These are phyloP conservation scores for Aspergillus affinis DNA, from an alignment of 495 filamentous ascomycete genomes.

Conservation along the genomic window DNA sequence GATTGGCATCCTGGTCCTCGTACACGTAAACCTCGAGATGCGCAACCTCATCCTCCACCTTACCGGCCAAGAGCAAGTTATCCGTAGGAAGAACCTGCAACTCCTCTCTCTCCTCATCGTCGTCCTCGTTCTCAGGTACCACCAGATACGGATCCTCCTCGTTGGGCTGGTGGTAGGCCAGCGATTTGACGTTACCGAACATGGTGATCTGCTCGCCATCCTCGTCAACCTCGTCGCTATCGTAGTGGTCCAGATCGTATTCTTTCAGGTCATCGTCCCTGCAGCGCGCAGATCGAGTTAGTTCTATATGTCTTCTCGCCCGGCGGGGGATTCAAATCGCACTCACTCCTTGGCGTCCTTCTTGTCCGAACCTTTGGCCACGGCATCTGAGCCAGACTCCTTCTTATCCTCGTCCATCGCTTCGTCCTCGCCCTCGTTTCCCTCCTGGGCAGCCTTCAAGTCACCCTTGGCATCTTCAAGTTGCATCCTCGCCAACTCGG, in stretches of 20 bases:
- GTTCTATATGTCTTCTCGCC: background rate
- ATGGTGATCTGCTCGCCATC: conserved; percentile 74
- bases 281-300: conserved; percentile 1
- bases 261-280: conserved; percentile 85
- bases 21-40: conserved; percentile 98
- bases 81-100: conserved; percentile 89
- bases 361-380: conserved; percentile 27
- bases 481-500: conserved; percentile 82
- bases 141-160: conserved; percentile 96
- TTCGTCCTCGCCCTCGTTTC: conserved; percentile 31
- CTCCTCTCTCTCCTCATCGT: conserved; percentile 90
- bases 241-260: conserved; percentile 94
- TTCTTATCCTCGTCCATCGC: conserved; percentile 32
- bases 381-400: conserved; percentile 20
- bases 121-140: conserved; percentile 68
- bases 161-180: conserved; percentile 91
- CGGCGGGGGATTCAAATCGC: conserved; percentile 10
- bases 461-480: conserved; percentile 90
- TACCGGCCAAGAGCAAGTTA: conserved; percentile 86
- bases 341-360: conserved; percentile 22
- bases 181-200: conserved; percentile 90
- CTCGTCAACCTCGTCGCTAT: conserved; percentile 71
- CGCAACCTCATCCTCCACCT: conserved; percentile 94
- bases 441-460: conserved; percentile 63
- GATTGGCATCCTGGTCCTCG: conserved; percentile 88